A percentile compares a stretch with the other conserved stretches of the same genome.
These are phyloP conservation scores for Diutina mesorugosa DNA, from an alignment of 1,139 yeast genomes.

Conservation along the genomic window DNA sequence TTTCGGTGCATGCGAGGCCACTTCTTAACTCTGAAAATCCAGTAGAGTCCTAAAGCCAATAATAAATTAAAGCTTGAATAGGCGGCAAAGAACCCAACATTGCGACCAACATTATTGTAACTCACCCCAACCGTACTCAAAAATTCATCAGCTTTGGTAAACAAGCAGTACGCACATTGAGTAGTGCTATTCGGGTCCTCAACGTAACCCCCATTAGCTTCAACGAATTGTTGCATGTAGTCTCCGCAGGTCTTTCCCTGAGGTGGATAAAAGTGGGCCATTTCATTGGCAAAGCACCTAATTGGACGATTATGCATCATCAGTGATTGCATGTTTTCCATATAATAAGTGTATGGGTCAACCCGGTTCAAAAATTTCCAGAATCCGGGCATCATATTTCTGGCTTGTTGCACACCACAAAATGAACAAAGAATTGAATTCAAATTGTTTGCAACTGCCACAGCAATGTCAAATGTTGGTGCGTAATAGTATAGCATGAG, in stretches of 20 bases:
- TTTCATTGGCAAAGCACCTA: constrained; percentile 5
- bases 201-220: constrained; percentile 2
- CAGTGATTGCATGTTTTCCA: constrained; percentile 41
- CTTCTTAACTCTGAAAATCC: not conserved
- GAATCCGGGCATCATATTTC: not conserved
- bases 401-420: not conserved
- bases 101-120: constrained; percentile 41
- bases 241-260: constrained; percentile 39
- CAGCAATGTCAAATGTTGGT: constrained; percentile 55
- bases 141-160: not conserved
- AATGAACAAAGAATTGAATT: not conserved
- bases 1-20: not conserved
- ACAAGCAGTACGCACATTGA: not conserved
- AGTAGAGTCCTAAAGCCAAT: not conserved
- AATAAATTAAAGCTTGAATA: constrained; percentile 40
- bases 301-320: constrained; percentile 37
- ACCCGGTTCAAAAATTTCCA: not conserved
- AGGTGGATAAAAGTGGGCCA: constrained; percentile 6
- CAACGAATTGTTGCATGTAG: constrained; percentile 22
- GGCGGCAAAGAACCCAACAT: constrained; percentile 46
- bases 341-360: constrained; percentile 14
- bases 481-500: constrained; percentile 40
- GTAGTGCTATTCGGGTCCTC: not conserved
- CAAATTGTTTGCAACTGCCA: constrained; percentile 35
- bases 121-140: not conserved